Evolutionary conservation across 495 filamentous ascomycete genomes (phyloP).

Genomic region (Pseudoneurospora amorphoporcata): DNA sequence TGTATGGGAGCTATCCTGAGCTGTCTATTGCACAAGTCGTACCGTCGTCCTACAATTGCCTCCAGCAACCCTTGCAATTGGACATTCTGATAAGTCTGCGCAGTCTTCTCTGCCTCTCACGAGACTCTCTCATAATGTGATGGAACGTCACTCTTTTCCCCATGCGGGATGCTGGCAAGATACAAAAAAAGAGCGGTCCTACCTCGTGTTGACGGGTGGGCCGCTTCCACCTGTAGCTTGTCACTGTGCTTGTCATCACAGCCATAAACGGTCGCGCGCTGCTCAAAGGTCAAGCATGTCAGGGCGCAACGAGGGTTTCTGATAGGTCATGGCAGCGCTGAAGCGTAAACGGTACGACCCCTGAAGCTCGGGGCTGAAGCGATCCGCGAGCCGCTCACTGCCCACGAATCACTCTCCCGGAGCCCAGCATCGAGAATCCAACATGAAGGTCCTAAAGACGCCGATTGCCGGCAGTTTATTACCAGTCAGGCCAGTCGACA

Average conservation of each 20-base stretch:
- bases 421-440: background rate
- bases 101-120: background rate
- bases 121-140: background rate
- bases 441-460: background rate
- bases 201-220: background rate
- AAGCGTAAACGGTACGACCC: conserved; percentile 1
- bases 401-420: background rate
- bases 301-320: background rate
- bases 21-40: background rate
- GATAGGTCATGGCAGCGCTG: conserved; percentile 12
- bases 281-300: background rate
- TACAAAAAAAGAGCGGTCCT: background rate
- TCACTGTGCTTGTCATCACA: background rate
- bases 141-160: background rate
- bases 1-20: background rate
- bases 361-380: background rate
- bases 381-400: background rate
- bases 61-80: background rate
- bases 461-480: background rate
- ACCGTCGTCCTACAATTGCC: background rate
- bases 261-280: background rate
- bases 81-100: background rate
- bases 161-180: background rate
- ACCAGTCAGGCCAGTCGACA: background rate
- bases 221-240: background rate